Evolutionary conservation across 169 alveolate genomes (phyloP).

Genomic region (Babesia divergens): DNA sequence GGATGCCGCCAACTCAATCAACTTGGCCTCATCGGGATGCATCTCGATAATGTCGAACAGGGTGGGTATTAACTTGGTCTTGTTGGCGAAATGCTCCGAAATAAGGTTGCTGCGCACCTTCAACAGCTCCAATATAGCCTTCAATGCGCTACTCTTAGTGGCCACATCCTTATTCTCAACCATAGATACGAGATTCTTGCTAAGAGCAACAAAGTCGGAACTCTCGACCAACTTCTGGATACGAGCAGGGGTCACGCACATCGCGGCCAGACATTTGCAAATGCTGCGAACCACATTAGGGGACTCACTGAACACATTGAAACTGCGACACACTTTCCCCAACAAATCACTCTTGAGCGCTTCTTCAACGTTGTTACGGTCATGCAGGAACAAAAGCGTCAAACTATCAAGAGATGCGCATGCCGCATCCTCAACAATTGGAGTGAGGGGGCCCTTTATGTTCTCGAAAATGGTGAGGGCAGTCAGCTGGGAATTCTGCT

Average conservation of each 20-base stretch:
- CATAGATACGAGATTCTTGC: constrained; percentile 49
- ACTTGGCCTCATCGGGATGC: constrained; percentile 60
- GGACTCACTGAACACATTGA: constrained; percentile 77
- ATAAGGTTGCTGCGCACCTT: constrained; percentile 66
- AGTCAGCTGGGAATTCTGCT: background rate
- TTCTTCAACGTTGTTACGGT: constrained; percentile 78
- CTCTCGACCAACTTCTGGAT: constrained; percentile 76
- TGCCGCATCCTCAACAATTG: constrained; percentile 70
- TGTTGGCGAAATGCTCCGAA: constrained; percentile 56
- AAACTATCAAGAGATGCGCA: constrained; percentile 67
- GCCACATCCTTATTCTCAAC: constrained; percentile 38
- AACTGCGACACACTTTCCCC: constrained; percentile 77
- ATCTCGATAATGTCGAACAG: constrained; percentile 64
- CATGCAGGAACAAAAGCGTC: constrained; percentile 79
- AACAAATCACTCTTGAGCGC: constrained; percentile 80
- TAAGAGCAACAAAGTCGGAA: constrained; percentile 75
- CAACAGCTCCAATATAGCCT: constrained; percentile 72
- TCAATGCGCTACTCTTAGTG: constrained; percentile 64
- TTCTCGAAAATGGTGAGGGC: background rate
- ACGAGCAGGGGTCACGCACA: constrained; percentile 85
- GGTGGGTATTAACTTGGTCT: constrained; percentile 58
- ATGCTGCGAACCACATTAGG: constrained; percentile 81
- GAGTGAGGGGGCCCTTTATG: constrained; percentile 41
- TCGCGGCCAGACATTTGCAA: constrained; percentile 84
- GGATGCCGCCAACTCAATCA: constrained; percentile 61